A percentile compares a stretch with the other conserved stretches of the same genome.
phyloP scores from a whole-genome alignment of 2,329 filamentous ascomycete species.

The Fusarium foetens region DNA sequence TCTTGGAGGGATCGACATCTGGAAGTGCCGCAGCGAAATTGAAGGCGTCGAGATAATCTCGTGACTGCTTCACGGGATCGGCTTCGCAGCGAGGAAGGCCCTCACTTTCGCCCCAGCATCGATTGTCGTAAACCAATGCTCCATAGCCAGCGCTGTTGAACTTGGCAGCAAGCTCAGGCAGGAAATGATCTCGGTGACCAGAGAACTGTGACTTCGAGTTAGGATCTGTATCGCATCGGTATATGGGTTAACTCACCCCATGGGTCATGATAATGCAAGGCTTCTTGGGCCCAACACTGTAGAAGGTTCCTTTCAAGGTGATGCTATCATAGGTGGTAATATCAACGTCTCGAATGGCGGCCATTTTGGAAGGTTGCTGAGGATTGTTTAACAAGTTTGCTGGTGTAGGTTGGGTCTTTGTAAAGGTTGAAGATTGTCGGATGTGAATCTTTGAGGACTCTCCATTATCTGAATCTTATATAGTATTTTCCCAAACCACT shows the following conservation, averaged over 20 bases:
- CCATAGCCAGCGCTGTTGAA: neutral
- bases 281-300: neutral
- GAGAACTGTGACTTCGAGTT: neutral
- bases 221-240: accelerated
- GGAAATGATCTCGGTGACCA: neutral
- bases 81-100: neutral
- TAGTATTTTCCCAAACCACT: accelerated
- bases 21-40: neutral
- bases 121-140: neutral
- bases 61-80: neutral
- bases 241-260: neutral
- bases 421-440: accelerated
- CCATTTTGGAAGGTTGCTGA: neutral
- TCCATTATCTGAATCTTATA: neutral
- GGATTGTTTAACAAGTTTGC: accelerated
- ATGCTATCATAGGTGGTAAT: neutral
- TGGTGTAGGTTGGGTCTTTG: accelerated
- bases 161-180: neutral
- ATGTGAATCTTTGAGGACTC: no score
- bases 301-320: neutral
- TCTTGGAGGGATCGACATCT: neutral
- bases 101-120: neutral
- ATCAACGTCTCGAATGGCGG: neutral
- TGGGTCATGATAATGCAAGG: neutral
- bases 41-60: neutral